Base-by-base conservation (phyloP, 345 rosid species). In the Toxicodendron radicans region DNA sequence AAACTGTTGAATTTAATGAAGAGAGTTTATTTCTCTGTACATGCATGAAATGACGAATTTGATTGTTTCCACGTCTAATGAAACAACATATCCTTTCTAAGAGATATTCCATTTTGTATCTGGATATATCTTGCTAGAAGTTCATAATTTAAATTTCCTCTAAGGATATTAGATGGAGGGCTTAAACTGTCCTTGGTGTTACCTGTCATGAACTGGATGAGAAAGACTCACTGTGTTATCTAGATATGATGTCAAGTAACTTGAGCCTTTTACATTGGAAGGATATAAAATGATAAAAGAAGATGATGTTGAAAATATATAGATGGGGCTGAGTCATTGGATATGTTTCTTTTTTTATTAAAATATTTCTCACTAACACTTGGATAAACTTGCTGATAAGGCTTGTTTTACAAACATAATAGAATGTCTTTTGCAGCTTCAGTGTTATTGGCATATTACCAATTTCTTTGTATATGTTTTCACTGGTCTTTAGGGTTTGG, bases 301-400 rank as follows among this genome's bases (percentile, higher is more conserved):
- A 32, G 14, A 56, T 0, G 8, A 61, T 12, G 32, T n/a, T 49
- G 16, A n/a, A 46, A 48, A 35, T 43, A 4, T 72, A 46, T 46
- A 10, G 6, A 27, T 58, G 43, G 20, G 33, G 68, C 46, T 48
- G 8, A 12, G 49, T 60, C 21, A 38, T 5, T 38, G 43, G 43
- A 38, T 38, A 38, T 38, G 7, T 38, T 38, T 38, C 6, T 38
- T 8, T 27, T 38, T 38, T 38, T 5, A 38, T 38, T 38, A 7
- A 38, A 38, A 38, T 38, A 7, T 38, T 38, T 17, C 38, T 17
- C 57, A 48, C 33, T 16, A 45, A n/a, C 46, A 48, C 48, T 72
- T 32, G 58, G 68, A 72, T 48, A 57, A 49, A 30, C 30, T 9
- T 46, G 66, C 46, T 72, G 13, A 51, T 51, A 32, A 33, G 60